Percentiles rank a stretch among this genome's conserved stretches.
These are phyloP conservation scores for Fistulifera solaris DNA, from an alignment of 108 stramenopile species.

Conservation along the genomic window DNA sequence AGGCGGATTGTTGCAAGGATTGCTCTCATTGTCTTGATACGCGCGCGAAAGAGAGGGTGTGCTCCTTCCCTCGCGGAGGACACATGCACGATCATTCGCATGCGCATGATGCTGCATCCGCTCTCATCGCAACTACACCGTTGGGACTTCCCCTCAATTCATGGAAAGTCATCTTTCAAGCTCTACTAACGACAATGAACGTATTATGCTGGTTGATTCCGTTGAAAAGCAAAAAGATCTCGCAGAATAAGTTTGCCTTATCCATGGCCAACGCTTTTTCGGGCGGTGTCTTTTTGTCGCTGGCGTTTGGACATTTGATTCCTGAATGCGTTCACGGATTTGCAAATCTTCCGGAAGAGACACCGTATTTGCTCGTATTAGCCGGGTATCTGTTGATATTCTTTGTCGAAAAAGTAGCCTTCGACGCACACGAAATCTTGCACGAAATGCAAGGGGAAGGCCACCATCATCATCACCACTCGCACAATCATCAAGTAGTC, in stretches of 20 bases:
- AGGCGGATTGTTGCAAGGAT: no score
- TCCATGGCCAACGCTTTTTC: slow-evolving; percentile 91
- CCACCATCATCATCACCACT: slow-evolving; percentile 12
- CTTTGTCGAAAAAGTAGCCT: slow-evolving; percentile 95
- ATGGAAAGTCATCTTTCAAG: slow-evolving; percentile 86
- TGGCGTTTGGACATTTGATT: slow-evolving; percentile 95
- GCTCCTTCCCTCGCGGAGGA: slow-evolving; percentile 7
- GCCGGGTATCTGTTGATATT: slow-evolving; percentile 90
- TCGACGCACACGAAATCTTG: slow-evolving; percentile 85
- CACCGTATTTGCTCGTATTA: slow-evolving; percentile 73
- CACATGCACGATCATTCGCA: no score
- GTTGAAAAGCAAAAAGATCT: slow-evolving; percentile 64
- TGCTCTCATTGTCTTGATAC: no score
- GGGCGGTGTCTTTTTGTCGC: slow-evolving; percentile 91
- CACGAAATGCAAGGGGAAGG: slow-evolving; percentile 66
- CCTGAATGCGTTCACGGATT: slow-evolving; percentile 91
- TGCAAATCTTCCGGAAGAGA: slow-evolving; percentile 22
- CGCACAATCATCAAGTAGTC: slow-evolving; percentile 6
- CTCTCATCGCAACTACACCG: slow-evolving; percentile 23
- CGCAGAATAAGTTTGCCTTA: slow-evolving; percentile 70
- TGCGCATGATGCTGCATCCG: neutral
- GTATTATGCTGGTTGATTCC: slow-evolving; percentile 87
- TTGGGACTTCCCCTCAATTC: slow-evolving; percentile 65
- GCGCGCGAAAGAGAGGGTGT: no score
- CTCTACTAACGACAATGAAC: slow-evolving; percentile 77